Conservation (phyloP, 2,329 filamentous ascomycete species). For the Decorospora gaudefroyi region DNA sequence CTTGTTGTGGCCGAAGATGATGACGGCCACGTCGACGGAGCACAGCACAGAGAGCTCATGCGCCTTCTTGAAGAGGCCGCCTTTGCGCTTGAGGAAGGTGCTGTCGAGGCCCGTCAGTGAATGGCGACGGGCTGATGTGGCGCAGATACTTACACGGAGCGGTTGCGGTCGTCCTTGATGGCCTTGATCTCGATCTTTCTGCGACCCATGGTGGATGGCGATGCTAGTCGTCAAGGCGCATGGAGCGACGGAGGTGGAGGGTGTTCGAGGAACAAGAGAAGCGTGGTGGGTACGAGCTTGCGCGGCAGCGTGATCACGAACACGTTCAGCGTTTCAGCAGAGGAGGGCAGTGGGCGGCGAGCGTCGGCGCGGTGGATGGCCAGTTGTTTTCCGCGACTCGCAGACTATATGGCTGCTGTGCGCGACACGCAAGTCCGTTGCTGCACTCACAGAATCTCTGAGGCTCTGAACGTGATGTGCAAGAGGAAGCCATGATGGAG, state of each 20-base stretch:
- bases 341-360: constrained; percentile 22
- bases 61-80: constrained; percentile 98
- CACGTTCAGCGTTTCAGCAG: constrained; percentile 36
- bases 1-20: constrained; percentile 99
- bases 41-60: constrained; percentile 97
- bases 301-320: constrained; percentile 28
- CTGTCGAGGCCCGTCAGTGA: constrained; percentile 55
- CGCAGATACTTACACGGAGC: constrained; percentile 77
- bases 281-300: constrained; percentile 28
- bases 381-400: constrained; percentile 23
- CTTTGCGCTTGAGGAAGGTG: constrained; percentile 98
- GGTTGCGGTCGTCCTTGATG: constrained; percentile 97
- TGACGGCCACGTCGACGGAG: constrained; percentile 96
- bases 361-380: constrained; percentile 25
- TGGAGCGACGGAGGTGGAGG: constrained; percentile 28
- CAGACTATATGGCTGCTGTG: constrained; percentile 35
- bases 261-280: constrained; percentile 32
- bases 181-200: constrained; percentile 99
- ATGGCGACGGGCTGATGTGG: constrained; percentile 19
- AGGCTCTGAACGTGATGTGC: constrained; percentile 40
- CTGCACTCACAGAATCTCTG: constrained; percentile 21
- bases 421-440: constrained; percentile 25
- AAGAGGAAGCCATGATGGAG: constrained; percentile 32
- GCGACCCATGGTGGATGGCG: constrained; percentile 72
- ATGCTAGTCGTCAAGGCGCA: constrained; percentile 37